These are phyloP conservation scores for Theobroma grandiflorum DNA, from an alignment of 441 rosid genomes.

Conservation along the genomic window DNA sequence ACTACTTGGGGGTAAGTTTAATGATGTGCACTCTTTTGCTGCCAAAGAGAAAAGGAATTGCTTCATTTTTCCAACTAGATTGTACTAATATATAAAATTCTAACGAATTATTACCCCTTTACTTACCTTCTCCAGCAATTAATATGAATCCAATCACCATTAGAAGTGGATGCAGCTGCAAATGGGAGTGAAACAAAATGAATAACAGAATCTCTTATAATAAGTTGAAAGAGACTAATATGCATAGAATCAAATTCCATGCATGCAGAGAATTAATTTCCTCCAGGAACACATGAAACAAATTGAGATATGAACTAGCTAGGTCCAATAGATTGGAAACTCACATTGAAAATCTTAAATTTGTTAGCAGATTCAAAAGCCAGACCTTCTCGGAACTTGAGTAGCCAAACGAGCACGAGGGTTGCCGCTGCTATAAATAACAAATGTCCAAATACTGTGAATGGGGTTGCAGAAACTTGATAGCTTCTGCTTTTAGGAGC, in stretches of 20 bases:
- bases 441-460: constrained; percentile 47
- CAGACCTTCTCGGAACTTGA: constrained; percentile 45
- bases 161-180: constrained; percentile 59
- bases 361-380: constrained; percentile 44
- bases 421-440: constrained; percentile 44
- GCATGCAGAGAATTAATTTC: not conserved
- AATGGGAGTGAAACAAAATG: not conserved
- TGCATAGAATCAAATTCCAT: not conserved
- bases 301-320: too few species aligned
- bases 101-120: not conserved
- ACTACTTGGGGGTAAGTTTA: too few species aligned
- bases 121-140: constrained; percentile 58
- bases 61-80: not conserved
- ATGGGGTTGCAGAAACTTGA: constrained; percentile 46
- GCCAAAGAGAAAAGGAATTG: not conserved
- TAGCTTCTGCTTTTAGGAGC: constrained; percentile 41
- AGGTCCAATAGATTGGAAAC: not conserved
- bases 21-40: not conserved
- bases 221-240: not conserved
- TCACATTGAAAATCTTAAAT: constrained; percentile 53
- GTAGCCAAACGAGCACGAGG: constrained; percentile 64
- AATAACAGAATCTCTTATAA: not conserved
- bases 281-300: not conserved
- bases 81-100: not conserved
- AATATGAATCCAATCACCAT: constrained; percentile 64